These are phyloP conservation scores for Trichoderma atrobrunneum DNA, from an alignment of 2,329 filamentous ascomycete species.

Conservation along the genomic window DNA sequence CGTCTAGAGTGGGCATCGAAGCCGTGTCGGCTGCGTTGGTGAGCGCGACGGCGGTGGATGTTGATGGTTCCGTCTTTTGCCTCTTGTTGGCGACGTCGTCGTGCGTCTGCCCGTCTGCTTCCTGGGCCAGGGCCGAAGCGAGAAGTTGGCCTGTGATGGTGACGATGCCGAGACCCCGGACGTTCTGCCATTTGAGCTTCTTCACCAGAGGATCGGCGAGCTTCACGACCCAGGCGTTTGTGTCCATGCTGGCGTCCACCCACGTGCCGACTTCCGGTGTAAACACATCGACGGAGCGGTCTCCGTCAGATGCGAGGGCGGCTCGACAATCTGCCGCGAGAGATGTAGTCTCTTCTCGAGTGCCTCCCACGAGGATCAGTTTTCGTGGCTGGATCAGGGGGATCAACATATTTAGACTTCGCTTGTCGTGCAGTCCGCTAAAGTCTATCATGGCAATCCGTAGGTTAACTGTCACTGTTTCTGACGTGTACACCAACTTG, in stretches of 20 bases:
- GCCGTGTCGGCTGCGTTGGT: constrained; percentile 24
- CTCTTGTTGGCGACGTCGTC: constrained; percentile 49
- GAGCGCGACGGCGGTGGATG: constrained; percentile 28
- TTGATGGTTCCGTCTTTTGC: constrained; percentile 43
- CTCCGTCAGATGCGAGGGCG: constrained; percentile 52
- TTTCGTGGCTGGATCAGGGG: constrained; percentile 93
- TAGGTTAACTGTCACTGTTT: constrained; percentile 65
- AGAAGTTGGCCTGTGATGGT: constrained; percentile 76
- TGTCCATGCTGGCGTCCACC: constrained; percentile 92
- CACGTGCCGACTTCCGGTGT: constrained; percentile 71
- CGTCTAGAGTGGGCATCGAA: constrained; percentile 50
- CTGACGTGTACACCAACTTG: constrained; percentile 66
- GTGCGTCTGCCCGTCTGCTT: constrained; percentile 47
- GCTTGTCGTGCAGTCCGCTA: constrained; percentile 86
- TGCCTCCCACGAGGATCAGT: constrained; percentile 85
- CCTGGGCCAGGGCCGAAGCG: constrained; percentile 34
- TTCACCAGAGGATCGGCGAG: constrained; percentile 81
- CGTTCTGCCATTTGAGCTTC: constrained; percentile 90
- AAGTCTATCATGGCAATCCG: constrained; percentile 89
- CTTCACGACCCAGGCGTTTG: constrained; percentile 94
- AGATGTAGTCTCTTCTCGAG: constrained; percentile 70
- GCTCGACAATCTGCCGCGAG: constrained; percentile 79
- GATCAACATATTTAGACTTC: constrained; percentile 90
- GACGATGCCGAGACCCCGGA: constrained; percentile 84
- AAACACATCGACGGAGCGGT: constrained; percentile 67